Conservation (phyloP, 179 eudicot species). For the Silene vulgaris region DNA sequence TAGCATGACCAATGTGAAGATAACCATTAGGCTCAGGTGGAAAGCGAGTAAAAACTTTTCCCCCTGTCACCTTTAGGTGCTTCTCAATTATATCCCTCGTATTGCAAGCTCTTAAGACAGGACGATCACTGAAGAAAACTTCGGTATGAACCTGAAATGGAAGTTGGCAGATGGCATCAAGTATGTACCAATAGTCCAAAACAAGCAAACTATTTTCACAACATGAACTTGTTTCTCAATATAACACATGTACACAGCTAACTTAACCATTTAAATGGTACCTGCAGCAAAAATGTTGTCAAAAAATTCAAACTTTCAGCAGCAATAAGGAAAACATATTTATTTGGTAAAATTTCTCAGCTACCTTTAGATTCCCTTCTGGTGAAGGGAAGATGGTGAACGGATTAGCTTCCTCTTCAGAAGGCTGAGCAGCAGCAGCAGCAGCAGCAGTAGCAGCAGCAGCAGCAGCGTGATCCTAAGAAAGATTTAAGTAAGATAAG, state of each 20-base stretch:
- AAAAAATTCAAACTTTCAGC: neutral
- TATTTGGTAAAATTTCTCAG: neutral
- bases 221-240: neutral
- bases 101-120: conserved; percentile 74
- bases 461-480: conserved; percentile 42
- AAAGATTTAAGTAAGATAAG: conserved; percentile 12
- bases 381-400: conserved; percentile 84
- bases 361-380: conserved; percentile 76
- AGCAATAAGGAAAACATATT: neutral
- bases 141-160: conserved; percentile 85
- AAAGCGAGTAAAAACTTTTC: conserved; percentile 73
- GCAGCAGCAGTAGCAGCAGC: conserved; percentile 41
- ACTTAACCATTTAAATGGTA: neutral
- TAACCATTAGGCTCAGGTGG: conserved; percentile 54
- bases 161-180: conserved; percentile 2
- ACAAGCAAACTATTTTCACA: neutral
- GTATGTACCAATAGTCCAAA: neutral
- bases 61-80: conserved; percentile 67
- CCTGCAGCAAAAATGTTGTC: neutral
- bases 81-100: conserved; percentile 60
- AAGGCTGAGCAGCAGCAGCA: conserved; percentile 40
- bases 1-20: conserved; percentile 94
- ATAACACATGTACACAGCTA: neutral
- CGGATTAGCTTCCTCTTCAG: conserved; percentile 91
- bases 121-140: conserved; percentile 67